Base-by-base conservation (phyloP, 2,329 filamentous ascomycete genomes). In the Aureobasidium sp. region DNA sequence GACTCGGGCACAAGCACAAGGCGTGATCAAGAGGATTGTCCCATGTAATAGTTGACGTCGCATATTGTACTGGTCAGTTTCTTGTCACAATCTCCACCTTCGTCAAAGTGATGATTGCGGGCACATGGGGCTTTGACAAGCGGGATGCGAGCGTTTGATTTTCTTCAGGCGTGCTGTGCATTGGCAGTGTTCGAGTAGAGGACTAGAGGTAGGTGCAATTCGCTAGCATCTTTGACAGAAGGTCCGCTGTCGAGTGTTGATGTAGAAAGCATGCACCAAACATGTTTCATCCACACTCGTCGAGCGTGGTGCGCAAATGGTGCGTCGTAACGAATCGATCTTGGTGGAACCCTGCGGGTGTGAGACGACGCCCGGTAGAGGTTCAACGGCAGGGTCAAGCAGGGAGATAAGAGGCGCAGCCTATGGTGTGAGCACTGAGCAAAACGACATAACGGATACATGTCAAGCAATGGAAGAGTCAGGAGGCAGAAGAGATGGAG, bases 101-200 rank as follows among this genome's bases (percentile, higher is more conserved):
- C 29, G 29, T 55, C 15, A 44, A 45, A 20, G 52, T 55, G 37
- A 55, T 55, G 37, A 55, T 42, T 55, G 52, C 52, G 52, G 52
- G 37, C 36, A 39, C 39, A 25, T 31, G 25, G 52, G 52, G 52
- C 39, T 55, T n/a, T 20, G 15, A 55, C 39, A 55, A 12, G 12
- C 27, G 39, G 27, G 39, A 25, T 34, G 22, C n/a, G 39, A 11
- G n/a, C 39, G 53, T 57, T 44, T 45, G 41, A 45, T 45, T n/a
- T 12, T 44, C 39, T n/a, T 34, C 20, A 57, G 27, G 51, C 51
- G 36, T 31, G 17, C 29, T 42, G 37, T 29, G 51, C 37, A 55
- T 20, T 31, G 37, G 49, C 34, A 52, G n/a, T 42, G n/a, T 22
- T 42, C 7, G 39, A 42, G 36, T 3, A 29, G 22, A 34, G 15